Conservation (phyloP, 2,329 filamentous ascomycete genomes). For the Fonsecaea erecta region DNA sequence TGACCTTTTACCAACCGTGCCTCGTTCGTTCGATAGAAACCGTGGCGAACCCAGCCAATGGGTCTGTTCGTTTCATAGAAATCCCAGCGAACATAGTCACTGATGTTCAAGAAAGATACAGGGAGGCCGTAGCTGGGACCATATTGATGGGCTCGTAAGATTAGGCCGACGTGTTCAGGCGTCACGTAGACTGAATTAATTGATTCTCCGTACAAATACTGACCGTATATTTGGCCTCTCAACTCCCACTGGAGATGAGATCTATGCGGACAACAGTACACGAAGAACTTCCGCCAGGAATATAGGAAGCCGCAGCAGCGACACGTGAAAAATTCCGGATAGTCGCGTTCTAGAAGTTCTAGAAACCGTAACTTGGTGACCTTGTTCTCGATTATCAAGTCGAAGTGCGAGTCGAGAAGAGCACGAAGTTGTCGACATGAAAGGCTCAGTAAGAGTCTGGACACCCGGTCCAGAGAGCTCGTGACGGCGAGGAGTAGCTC, state of each 20-base stretch:
- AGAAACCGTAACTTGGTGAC: slow-evolving; percentile 24
- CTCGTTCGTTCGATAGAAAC: slow-evolving; percentile 19
- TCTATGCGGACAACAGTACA: no score
- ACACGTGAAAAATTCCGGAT: neutral
- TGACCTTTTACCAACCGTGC: slow-evolving; percentile 26
- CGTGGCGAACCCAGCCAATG: no score
- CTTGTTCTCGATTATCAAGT: slow-evolving; percentile 22
- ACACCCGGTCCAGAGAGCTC: slow-evolving; percentile 25
- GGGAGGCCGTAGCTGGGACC: slow-evolving; percentile 22
- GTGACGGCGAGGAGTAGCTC: slow-evolving; percentile 26
- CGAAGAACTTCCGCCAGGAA: neutral
- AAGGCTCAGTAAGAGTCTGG: slow-evolving; percentile 25
- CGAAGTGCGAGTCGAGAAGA: slow-evolving; percentile 25
- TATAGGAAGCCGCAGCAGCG: neutral
- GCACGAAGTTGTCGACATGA: slow-evolving; percentile 26
- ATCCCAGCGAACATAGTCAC: no score
- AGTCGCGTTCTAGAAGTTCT: slow-evolving; percentile 19
- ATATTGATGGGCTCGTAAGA: slow-evolving; percentile 29
- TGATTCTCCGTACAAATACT: no score
- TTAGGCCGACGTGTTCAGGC: slow-evolving; percentile 23
- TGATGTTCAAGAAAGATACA: slow-evolving; percentile 24
- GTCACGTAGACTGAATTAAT: slow-evolving; percentile 9
- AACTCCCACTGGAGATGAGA: no score
- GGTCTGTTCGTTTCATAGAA: no score
- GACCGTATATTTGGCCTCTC: no score